Evolutionary conservation across 1,284 basidiomycete genomes (phyloP).

Genomic region (Phaffia rhodozyma): DNA sequence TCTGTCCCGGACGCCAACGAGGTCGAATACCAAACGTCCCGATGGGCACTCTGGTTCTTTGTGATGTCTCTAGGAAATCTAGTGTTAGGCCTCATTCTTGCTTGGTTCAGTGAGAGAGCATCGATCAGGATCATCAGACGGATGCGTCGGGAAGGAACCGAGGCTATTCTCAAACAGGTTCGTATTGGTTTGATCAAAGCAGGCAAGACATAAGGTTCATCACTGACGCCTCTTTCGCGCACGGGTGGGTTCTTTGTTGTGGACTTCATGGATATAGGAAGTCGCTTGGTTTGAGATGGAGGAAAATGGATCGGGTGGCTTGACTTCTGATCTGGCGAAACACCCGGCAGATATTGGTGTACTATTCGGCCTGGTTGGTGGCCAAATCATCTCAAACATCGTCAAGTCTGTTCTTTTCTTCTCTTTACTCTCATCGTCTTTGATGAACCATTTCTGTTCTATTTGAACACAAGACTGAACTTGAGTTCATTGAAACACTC

Average conservation of each 20-base stretch:
- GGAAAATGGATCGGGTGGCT: constrained; percentile 32
- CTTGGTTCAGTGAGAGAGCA: constrained; percentile 26
- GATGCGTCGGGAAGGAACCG: constrained; percentile 18
- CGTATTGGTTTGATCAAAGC: too few relatives aligned
- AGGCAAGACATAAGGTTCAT: too few relatives aligned
- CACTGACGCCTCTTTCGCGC: background rate
- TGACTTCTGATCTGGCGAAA: constrained; percentile 24
- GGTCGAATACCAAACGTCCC: constrained; percentile 23
- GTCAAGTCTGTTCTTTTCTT: constrained; percentile 22
- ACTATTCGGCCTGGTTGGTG: constrained; percentile 34
- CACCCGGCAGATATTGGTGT: constrained; percentile 33
- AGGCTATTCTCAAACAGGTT: constrained; percentile 13
- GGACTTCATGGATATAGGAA: constrained; percentile 22
- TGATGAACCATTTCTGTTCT: too few relatives aligned
- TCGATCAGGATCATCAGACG: constrained; percentile 24
- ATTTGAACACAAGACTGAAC: too few relatives aligned
- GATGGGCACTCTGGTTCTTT: constrained; percentile 30
- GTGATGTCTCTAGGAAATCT: constrained; percentile 25
- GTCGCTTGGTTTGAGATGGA: constrained; percentile 30
- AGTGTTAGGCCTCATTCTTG: constrained; percentile 22
- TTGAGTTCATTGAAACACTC: too few relatives aligned
- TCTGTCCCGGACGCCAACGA: constrained; percentile 19
- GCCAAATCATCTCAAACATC: constrained; percentile 30
- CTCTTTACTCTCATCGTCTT: background rate
- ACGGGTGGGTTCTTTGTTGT: background rate